Base-by-base conservation (phyloP, 495 filamentous ascomycete genomes). In the Penicillium lividum region DNA sequence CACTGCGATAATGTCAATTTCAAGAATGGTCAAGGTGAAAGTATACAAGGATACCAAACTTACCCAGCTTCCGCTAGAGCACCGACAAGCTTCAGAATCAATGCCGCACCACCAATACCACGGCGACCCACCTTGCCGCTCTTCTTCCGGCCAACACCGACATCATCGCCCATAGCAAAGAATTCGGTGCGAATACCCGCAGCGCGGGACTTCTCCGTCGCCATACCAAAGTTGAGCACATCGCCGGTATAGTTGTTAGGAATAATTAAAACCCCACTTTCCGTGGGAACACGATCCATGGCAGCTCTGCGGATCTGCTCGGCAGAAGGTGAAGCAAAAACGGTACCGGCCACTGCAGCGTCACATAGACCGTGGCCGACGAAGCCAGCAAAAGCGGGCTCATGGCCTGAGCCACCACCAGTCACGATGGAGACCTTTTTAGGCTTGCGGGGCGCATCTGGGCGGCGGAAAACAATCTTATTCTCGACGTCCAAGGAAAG, bases 151-250 rank as follows among this genome's bases (percentile, higher is more conserved):
- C 94, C 94, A 31, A 98, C 94, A 18, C 93, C 92, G 0, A 93
- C 94, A 72, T 98, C 94, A 64, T 98, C 94, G n/a, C 86, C 91
- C 33, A 98, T 92, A 9, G 96, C 87, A 25, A 97, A 87, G 87
- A 97, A 96, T 69, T 97, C 92, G 0, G 92, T 89, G 29, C 86
- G 75, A 47, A 92, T 73, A 0, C 91, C 94, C 0, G 85, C 81
- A 0, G 92, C 92, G 58, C 88, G 86, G 10, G 91, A 92, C 77
- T 97, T 97, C 73, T 97, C 94, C 18, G 93, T 88, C 0, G 86
- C 94, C 80, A 98, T 87, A 36, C 94, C 94, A 69, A 98, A 98
- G 71, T 97, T 94, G 53, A 98, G 78, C 43, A 97, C 86, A 73
- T 98, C 94, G 18, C 80, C 80, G 5, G 85, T 88, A 61, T 88